These are phyloP conservation scores for Crataegus laevigata DNA, from an alignment of 306 rosid genomes.

Conservation along the genomic window DNA sequence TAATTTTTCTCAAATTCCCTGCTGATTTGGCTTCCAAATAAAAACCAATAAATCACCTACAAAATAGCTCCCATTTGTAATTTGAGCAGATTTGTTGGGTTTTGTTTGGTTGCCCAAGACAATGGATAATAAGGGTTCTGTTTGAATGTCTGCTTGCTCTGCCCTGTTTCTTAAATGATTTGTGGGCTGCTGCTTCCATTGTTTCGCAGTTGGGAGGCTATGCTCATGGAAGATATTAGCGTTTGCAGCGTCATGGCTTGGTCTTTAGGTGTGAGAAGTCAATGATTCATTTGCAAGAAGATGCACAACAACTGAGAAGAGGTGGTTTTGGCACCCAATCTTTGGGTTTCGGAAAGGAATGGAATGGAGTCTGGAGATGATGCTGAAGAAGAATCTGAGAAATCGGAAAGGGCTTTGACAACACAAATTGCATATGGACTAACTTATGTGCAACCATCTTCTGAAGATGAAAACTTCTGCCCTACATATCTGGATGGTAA, in stretches of 20 bases:
- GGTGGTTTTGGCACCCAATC: constrained; percentile 20
- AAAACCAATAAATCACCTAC: too few species aligned
- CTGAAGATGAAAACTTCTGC: constrained; percentile 38
- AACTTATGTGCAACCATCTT: not conserved
- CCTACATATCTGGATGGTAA: constrained; percentile 42
- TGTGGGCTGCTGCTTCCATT: too few species aligned
- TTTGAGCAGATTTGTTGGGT: too few species aligned
- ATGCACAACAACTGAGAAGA: constrained; percentile 26
- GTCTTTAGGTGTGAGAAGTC: constrained; percentile 35
- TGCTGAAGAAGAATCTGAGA: constrained; percentile 22
- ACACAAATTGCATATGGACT: constrained; percentile 18
- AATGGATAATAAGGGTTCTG: too few species aligned
- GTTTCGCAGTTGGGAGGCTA: too few species aligned
- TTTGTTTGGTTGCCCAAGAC: too few species aligned
- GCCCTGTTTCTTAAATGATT: too few species aligned
- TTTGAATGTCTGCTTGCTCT: too few species aligned
- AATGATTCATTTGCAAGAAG: constrained; percentile 31
- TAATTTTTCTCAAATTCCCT: too few species aligned
- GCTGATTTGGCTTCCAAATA: too few species aligned
- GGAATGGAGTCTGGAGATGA: constrained; percentile 27
- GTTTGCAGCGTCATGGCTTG: constrained; percentile 32
- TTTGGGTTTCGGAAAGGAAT: constrained; percentile 20
- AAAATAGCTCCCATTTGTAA: too few species aligned
- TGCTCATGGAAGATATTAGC: constrained; percentile 26
- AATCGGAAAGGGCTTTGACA: constrained; percentile 24